Evolutionary conservation across 768 basidiomycete species (phyloP).

Genomic region (Boletus reticulatus): DNA sequence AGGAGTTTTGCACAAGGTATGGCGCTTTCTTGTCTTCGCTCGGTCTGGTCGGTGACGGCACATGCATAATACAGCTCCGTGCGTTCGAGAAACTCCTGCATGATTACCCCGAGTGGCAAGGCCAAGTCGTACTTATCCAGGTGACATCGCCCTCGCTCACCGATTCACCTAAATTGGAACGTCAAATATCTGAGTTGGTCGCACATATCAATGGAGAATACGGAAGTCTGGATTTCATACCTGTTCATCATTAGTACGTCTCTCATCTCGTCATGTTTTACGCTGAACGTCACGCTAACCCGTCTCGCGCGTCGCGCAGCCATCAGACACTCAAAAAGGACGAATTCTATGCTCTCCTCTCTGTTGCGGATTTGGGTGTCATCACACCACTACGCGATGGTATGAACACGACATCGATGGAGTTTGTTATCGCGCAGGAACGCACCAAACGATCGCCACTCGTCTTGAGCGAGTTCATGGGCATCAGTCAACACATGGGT

Average conservation of each 20-base stretch:
- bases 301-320: constrained; percentile 39
- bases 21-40: not conserved
- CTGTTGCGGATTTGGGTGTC: constrained; percentile 90
- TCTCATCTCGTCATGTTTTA: not conserved
- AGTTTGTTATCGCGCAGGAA: constrained; percentile 94
- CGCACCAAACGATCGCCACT: constrained; percentile 80
- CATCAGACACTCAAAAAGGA: constrained; percentile 97
- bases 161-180: constrained; percentile 91
- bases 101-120: constrained; percentile 94
- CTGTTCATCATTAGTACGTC: constrained; percentile 95
- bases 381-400: constrained; percentile 96
- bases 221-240: constrained; percentile 91
- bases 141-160: constrained; percentile 92
- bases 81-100: constrained; percentile 93
- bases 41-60: not conserved
- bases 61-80: constrained; percentile 57
- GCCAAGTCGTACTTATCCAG: constrained; percentile 75
- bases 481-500: constrained; percentile 89
- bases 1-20: constrained; percentile 92
- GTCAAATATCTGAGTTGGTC: constrained; percentile 90
- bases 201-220: constrained; percentile 95
- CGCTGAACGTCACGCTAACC: not conserved
- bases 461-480: constrained; percentile 97
- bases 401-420: constrained; percentile 99
- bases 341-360: constrained; percentile 94